Evolutionary conservation across 2,329 filamentous ascomycete genomes (phyloP).

Genomic region (Xylariaceae sp.): DNA sequence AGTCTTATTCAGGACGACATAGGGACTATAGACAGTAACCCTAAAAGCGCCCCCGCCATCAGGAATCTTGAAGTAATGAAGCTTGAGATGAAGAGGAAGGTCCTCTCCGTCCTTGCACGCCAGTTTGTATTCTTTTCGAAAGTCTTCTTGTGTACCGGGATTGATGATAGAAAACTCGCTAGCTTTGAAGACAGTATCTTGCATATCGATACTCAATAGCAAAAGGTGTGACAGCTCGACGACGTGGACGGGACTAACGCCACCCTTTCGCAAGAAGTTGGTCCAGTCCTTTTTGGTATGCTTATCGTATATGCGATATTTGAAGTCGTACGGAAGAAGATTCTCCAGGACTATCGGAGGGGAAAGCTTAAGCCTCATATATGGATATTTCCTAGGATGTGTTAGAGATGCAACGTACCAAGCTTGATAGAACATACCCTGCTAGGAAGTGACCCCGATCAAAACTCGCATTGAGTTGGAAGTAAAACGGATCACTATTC

Average conservation of each 20-base stretch:
- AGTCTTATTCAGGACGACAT: constrained; percentile 93
- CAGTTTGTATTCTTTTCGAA: constrained; percentile 78
- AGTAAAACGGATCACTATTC: constrained; percentile 89
- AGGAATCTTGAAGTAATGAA: constrained; percentile 90
- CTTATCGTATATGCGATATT: constrained; percentile 98
- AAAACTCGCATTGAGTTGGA: constrained; percentile 87
- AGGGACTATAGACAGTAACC: constrained; percentile 92
- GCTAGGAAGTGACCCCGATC: constrained; percentile 83
- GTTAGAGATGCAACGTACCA: constrained; percentile 35
- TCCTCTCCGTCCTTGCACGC: constrained; percentile 84
- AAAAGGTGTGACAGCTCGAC: constrained; percentile 94
- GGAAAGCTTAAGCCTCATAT: constrained; percentile 90
- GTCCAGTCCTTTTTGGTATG: constrained; percentile 99
- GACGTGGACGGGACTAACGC: constrained; percentile 94
- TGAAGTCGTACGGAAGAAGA: constrained; percentile 94
- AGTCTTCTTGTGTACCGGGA: constrained; percentile 82
- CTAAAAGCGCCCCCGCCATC: constrained; percentile 95
- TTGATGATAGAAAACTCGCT: constrained; percentile 99
- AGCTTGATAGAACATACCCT: constrained; percentile 52
- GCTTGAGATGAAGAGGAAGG: constrained; percentile 74
- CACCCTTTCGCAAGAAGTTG: constrained; percentile 95
- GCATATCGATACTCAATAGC: constrained; percentile 91
- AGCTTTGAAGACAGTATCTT: constrained; percentile 90
- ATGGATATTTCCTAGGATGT: constrained; percentile 72
- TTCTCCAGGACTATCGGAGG: constrained; percentile 95